These are phyloP conservation scores for Hibiscus trionum DNA, from an alignment of 345 rosid genomes.

Conservation along the genomic window DNA sequence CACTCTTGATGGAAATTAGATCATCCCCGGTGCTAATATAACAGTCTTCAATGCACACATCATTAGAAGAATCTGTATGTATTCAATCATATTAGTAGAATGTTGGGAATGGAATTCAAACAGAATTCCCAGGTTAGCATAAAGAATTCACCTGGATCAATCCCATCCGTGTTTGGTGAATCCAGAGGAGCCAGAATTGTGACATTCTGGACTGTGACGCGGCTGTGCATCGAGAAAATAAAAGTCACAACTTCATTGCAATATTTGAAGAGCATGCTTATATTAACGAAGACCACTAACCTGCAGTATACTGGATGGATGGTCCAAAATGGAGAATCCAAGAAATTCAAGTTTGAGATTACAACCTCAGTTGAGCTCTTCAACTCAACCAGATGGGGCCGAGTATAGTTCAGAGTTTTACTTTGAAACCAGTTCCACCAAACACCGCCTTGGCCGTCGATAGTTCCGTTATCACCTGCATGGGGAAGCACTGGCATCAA, in stretches of 20 bases:
- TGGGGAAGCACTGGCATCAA: constrained; percentile 9
- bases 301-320: constrained; percentile 99
- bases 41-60: constrained; percentile 91
- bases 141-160: constrained; percentile 76
- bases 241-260: constrained; percentile 27
- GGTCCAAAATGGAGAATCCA: constrained; percentile 94
- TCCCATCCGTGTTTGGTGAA: constrained; percentile 95
- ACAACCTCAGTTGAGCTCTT: constrained; percentile 71
- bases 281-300: constrained; percentile 29
- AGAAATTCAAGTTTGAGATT: constrained; percentile 81
- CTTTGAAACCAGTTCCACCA: constrained; percentile 88
- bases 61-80: constrained; percentile 67
- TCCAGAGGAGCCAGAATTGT: constrained; percentile 91
- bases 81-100: constrained; percentile 8
- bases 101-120: not conserved
- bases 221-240: constrained; percentile 57
- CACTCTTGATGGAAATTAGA: constrained; percentile 80
- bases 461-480: constrained; percentile 85
- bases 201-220: constrained; percentile 70
- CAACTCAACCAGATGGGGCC: constrained; percentile 93
- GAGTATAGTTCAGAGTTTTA: constrained; percentile 66
- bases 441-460: constrained; percentile 87
- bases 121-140: constrained; percentile 2
- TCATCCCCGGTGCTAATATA: constrained; percentile 90
- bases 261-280: constrained; percentile 9